Percentiles rank a stretch among this genome's conserved stretches.
phyloP scores from a whole-genome alignment of 2,329 filamentous ascomycete genomes.

The Malbranchea cinnamomea region DNA sequence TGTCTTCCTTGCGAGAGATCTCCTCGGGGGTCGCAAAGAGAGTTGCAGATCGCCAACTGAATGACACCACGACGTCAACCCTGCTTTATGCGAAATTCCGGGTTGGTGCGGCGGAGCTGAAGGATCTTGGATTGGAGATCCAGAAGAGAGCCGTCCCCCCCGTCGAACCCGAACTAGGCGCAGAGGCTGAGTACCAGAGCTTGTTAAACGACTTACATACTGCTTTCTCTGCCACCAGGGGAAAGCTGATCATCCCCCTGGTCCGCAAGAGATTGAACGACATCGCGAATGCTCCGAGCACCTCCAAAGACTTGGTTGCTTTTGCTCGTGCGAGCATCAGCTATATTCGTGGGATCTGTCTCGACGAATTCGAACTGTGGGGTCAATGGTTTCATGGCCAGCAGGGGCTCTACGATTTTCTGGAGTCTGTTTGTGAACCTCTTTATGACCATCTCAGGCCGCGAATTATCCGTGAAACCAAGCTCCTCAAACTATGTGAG shows the following conservation, averaged over 20 bases:
- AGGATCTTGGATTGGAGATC: constrained; percentile 51
- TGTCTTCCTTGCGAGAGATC: constrained; percentile 46
- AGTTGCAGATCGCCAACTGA: constrained; percentile 51
- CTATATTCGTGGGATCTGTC: constrained; percentile 49
- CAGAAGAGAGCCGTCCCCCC: constrained; percentile 50
- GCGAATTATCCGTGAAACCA: constrained; percentile 50
- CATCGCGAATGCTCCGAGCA: constrained; percentile 43
- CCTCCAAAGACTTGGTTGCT: constrained; percentile 47
- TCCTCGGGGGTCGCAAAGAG: constrained; percentile 47
- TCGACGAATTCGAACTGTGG: constrained; percentile 55
- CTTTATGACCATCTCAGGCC: constrained; percentile 52
- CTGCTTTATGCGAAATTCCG: constrained; percentile 57
- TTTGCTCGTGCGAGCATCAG: constrained; percentile 51
- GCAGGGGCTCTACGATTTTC: constrained; percentile 47
- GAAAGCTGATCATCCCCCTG: constrained; percentile 45
- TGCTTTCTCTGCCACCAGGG: constrained; percentile 45
- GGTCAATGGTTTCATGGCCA: constrained; percentile 51
- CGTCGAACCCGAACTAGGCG: constrained; percentile 41
- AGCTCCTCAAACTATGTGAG: constrained; percentile 51
- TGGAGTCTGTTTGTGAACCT: constrained; percentile 52
- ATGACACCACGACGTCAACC: constrained; percentile 57
- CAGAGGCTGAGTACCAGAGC: constrained; percentile 50
- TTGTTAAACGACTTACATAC: constrained; percentile 51
- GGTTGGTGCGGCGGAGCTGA: constrained; percentile 49
- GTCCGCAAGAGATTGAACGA: constrained; percentile 44